Evolutionary conservation across 75 land plant genomes (phyloP), one percentile per base, ranked within the genome.

Genomic region (Pinus albicaulis): DNA sequence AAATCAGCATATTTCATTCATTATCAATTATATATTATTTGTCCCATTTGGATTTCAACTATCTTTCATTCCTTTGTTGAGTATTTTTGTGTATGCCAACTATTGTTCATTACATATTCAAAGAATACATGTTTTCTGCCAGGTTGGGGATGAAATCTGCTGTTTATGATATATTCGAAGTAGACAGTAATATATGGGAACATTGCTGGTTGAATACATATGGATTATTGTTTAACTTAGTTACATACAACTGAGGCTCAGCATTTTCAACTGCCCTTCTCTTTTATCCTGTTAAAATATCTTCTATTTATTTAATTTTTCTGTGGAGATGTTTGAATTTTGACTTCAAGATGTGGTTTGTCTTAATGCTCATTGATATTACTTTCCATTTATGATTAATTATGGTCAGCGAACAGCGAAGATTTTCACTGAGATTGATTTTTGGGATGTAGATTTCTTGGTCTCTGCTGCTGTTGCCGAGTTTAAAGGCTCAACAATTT

Each of bases 401-500:
- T 55, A 23, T 44, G 52, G 52, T 48, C 53, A 48, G 53, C 53
- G 10, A 48, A 48, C 53, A 48, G 53, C 13, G 10, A 48, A 48
- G 53, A 48, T 48, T 48, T 48, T 48, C 53, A 48, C 53, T 3
- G 53, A 23, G 17, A 25, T 55, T 52, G 57, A 25, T 25, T 69
- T 44, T 57, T 78, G 25, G 36, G 55, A 20, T 78, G 58, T 82
- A 96, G 99, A 94, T 64, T 92, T 94, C 68, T 69, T 87, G 59
- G 76, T 94, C 64, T 94, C 99, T 34, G 99, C 99, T 66, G 95
- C 93, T 79, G 99, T 96, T 71, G 91, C 95, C 12, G 99, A 96
- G 72, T 96, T 94, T 76, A 96, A 96, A 76, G 99, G 99, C 66
- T 98, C 99, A 34, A 59, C 81, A 72, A 82, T 96, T 26, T 86